Conservation (phyloP, 345 rosid species). For the Cardamine occulta region DNA sequence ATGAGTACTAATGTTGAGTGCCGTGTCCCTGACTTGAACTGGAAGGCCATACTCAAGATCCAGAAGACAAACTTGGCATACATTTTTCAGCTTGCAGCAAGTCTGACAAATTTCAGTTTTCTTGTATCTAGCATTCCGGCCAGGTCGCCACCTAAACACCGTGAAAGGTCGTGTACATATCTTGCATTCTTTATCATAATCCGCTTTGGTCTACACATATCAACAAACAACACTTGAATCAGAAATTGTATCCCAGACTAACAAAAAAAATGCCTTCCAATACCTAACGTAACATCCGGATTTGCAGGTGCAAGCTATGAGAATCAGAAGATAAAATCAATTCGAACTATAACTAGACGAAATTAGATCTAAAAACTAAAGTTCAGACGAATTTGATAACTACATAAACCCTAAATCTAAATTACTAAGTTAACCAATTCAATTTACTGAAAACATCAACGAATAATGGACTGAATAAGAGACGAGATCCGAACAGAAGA, state of each 20-base stretch:
- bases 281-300: neutral
- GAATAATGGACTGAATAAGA: neutral
- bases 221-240: slow-evolving; percentile 24
- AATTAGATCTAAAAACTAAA: slow-evolving; percentile 11
- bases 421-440: neutral
- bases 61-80: slow-evolving; percentile 97
- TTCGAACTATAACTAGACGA: neutral
- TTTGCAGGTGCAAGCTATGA: neutral
- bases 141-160: slow-evolving; percentile 95
- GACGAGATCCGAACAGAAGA: neutral
- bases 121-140: slow-evolving; percentile 88
- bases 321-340: slow-evolving; percentile 8
- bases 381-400: neutral
- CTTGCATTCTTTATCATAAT: slow-evolving; percentile 96
- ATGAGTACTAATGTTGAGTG: slow-evolving; percentile 72
- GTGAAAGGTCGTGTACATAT: slow-evolving; percentile 94
- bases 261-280: neutral
- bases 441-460: slow-evolving; percentile 1
- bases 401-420: slow-evolving; percentile 6
- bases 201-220: slow-evolving; percentile 74
- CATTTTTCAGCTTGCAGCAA: slow-evolving; percentile 91
- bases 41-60: slow-evolving; percentile 97
- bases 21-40: slow-evolving; percentile 92
- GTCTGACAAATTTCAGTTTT: slow-evolving; percentile 94
- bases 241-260: neutral